Conservation (phyloP, 192 early-diverging fungal species). For the Gryganskiella cystojenkinii region DNA sequence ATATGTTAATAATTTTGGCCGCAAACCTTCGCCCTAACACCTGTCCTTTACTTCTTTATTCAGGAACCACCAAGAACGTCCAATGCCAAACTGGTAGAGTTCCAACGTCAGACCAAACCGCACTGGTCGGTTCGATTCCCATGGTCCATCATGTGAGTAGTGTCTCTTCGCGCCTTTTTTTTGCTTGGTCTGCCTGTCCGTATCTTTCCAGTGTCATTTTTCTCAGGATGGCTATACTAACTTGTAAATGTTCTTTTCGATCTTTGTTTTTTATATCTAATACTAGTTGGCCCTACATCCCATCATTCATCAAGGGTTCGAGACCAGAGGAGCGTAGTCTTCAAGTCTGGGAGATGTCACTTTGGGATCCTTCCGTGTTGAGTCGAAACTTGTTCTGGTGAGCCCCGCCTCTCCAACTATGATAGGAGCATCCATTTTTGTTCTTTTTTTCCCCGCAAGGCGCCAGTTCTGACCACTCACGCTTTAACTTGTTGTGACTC, state of each 20-base stretch:
- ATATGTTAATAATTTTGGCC: no score
- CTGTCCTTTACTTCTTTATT: neutral
- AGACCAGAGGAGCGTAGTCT: conserved; percentile 16
- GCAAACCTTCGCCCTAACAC: neutral
- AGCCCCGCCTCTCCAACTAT: no score
- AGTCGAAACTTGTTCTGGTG: conserved; percentile 50
- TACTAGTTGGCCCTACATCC: no score
- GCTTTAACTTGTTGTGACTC: no score
- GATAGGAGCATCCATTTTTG: no score
- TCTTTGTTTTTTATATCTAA: no score
- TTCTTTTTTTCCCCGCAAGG: no score
- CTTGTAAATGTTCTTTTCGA: conserved; percentile 20
- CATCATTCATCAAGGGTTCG: conserved; percentile 14
- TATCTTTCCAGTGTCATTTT: no score
- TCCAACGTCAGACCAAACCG: conserved; percentile 16
- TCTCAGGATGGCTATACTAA: no score
- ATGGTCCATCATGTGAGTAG: conserved; percentile 25
- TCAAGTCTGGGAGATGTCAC: conserved; percentile 41
- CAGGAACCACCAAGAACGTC: conserved; percentile 22
- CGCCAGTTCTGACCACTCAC: no score
- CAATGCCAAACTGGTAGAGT: conserved; percentile 18
- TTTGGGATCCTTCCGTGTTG: conserved; percentile 44
- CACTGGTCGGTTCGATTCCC: conserved; percentile 37
- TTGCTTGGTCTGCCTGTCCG: no score
- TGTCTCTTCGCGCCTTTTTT: neutral